A percentile compares a stretch with the other conserved stretches of the same genome.
Conservation (phyloP, 2,329 filamentous ascomycete species). For the Coniochaeta ligniaria region DNA sequence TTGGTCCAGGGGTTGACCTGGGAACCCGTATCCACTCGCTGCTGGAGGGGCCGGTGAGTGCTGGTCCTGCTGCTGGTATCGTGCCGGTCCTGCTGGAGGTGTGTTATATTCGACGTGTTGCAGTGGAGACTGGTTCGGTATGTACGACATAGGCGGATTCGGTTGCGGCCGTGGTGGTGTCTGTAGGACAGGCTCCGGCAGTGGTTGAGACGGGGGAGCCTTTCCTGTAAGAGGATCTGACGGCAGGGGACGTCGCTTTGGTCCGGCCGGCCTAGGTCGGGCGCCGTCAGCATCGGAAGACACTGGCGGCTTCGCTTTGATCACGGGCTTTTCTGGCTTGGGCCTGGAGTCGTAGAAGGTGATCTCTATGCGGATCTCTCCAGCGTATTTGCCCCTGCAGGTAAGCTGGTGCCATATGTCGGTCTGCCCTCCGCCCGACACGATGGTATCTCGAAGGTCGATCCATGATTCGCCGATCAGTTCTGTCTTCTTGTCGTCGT, state of each 20-base stretch:
- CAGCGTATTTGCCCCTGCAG: slow-evolving; percentile 91
- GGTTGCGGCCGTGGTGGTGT: slow-evolving; percentile 40
- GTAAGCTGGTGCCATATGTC: slow-evolving; percentile 87
- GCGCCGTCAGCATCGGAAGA: slow-evolving; percentile 4
- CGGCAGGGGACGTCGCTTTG: slow-evolving; percentile 80
- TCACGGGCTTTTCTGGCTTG: slow-evolving; percentile 64
- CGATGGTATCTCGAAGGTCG: slow-evolving; percentile 71
- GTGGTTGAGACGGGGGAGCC: slow-evolving; percentile 28
- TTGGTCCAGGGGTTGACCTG: slow-evolving; percentile 15
- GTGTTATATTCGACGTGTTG: slow-evolving; percentile 45
- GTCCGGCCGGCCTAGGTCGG: slow-evolving; percentile 42
- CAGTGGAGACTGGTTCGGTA: slow-evolving; percentile 45
- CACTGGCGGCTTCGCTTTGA: slow-evolving; percentile 41
- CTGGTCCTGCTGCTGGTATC: slow-evolving; percentile 14
- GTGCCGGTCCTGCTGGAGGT: slow-evolving; percentile 22
- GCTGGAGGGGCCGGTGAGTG: slow-evolving; percentile 5
- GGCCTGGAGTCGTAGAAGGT: slow-evolving; percentile 91
- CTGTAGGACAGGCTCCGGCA: slow-evolving; percentile 32
- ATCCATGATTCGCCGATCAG: slow-evolving; percentile 93
- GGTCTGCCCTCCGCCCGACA: slow-evolving; percentile 82
- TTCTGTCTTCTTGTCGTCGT: slow-evolving; percentile 97
- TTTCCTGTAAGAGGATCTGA: slow-evolving; percentile 63
- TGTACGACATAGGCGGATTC: slow-evolving; percentile 30
- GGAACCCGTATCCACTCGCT: slow-evolving; percentile 8
- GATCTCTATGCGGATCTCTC: slow-evolving; percentile 88